Evolutionary conservation across 2,329 filamentous ascomycete species (phyloP).

Genomic region (Emmonsia crescens): DNA sequence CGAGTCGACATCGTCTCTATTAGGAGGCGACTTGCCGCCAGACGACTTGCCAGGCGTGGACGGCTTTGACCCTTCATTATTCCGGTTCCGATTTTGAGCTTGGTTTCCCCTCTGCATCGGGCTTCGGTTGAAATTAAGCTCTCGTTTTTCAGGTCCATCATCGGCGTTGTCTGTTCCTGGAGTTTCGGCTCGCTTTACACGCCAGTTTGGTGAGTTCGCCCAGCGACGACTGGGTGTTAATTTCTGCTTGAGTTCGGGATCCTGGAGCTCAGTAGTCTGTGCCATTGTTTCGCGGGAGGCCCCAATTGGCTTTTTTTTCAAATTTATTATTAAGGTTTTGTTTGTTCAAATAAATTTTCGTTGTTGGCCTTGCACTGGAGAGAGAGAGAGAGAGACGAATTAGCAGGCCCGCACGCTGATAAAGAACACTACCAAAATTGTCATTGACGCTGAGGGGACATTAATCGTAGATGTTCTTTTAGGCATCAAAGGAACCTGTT

Average conservation of each 20-base stretch:
- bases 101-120: not conserved
- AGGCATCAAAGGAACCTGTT: not conserved
- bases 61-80: not conserved
- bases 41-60: conserved; percentile 18
- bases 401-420: not conserved
- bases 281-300: not conserved
- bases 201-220: conserved; percentile 11
- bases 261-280: conserved; percentile 3
- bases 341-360: not conserved
- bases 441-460: not conserved
- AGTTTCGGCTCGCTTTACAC: conserved; percentile 4
- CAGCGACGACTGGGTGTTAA: conserved; percentile 9
- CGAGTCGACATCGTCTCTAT: conserved; percentile 9
- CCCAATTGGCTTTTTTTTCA: not conserved
- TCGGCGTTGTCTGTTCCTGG: not conserved
- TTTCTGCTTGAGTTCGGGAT: conserved; percentile 5
- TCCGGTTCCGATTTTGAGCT: not conserved
- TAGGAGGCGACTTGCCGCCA: too few species aligned
- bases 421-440: not conserved
- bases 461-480: not conserved
- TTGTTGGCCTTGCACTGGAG: not conserved
- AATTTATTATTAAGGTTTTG: too few species aligned
- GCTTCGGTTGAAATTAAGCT: conserved; percentile 3
- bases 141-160: not conserved
- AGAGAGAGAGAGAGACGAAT: not conserved